Evolutionary conservation across 2,329 filamentous ascomycete species (phyloP), one percentile per base, ranked within the genome.

Genomic region (Botryotinia globosa): DNA sequence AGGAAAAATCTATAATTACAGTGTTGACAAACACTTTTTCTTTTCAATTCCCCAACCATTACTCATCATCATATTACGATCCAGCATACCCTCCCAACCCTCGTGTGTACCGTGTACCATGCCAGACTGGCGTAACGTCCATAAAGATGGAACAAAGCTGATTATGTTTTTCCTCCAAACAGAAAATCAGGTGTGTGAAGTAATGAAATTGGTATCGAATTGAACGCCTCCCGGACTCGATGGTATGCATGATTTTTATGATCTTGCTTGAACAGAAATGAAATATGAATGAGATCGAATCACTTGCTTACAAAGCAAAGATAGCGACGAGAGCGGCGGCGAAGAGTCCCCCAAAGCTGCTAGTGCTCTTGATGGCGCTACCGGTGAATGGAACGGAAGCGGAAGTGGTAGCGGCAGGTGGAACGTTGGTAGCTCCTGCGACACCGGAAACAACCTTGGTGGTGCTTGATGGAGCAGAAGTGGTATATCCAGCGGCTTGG

Each of bases 371-470:
- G 71, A 76, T 66, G 29, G 48, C 81, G 69, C 82, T 80, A 67
- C 83, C 80, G 72, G 78, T 77, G 72, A 80, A 78, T 65, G 82
- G 74, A 59, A 79, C 79, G 68, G 82, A 81, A 74, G 82, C 81
- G 54, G 80, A 78, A 22, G 77, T 72, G 63, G 75, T 76, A 73
- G 76, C 69, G 65, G 74, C 75, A 72, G 76, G 71, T 64, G 78
- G 80, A 64, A 75, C 74, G 61, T 77, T 77, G 45, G 72, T 75
- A 67, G 54, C 75, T 42, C 61, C 70, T 8, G 70, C 70, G 5
- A 32, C 70, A 9, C 66, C 65, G 29, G 39, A 61, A 25, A 65
- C 72, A 72, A 73, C 22, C 25, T 34, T 29, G 29, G 20, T 29
- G 3, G 37, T 37, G 29, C 20, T 59, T 29, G 70, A 67, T 59